Percentiles rank a stretch among this genome's conserved stretches.
Conservation (phyloP, 2,329 filamentous ascomycete species). For the Monosporascus sp. region DNA sequence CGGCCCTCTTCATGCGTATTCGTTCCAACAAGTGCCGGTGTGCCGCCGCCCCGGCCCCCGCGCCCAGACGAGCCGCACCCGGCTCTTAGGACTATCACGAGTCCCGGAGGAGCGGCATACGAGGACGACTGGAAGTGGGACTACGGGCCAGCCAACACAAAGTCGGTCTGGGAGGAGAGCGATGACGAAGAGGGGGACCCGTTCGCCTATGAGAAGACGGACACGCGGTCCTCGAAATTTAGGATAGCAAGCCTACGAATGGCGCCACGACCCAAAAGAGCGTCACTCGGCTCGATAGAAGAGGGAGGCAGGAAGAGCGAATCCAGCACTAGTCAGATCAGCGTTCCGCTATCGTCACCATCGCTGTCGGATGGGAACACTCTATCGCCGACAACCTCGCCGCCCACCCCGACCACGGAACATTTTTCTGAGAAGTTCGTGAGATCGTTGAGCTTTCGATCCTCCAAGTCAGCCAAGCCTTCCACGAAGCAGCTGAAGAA, state of each 20-base stretch:
- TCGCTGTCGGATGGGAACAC: constrained; percentile 23
- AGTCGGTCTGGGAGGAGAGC: constrained; percentile 34
- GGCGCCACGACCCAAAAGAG: constrained; percentile 20
- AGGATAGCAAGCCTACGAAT: constrained; percentile 18
- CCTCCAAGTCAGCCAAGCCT: constrained; percentile 13
- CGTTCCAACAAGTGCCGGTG: constrained; percentile 27
- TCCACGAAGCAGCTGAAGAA: constrained; percentile 21
- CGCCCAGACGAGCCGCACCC: constrained; percentile 49
- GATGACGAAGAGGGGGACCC: constrained; percentile 37
- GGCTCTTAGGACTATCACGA: constrained; percentile 37
- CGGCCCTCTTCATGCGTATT: constrained; percentile 20
- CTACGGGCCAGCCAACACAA: constrained; percentile 38
- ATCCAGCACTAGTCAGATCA: constrained; percentile 20
- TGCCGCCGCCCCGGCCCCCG: constrained; percentile 29
- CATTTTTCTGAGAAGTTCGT: constrained; percentile 22
- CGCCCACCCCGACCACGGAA: constrained; percentile 20
- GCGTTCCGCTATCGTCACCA: constrained; percentile 21
- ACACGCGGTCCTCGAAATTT: constrained; percentile 13
- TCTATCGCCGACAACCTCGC: constrained; percentile 22
- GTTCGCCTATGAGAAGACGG: constrained; percentile 22
- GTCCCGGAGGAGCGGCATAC: constrained; percentile 16
- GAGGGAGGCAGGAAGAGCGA: constrained; percentile 14
- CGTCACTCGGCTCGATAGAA: constrained; percentile 26
- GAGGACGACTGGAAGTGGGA: constrained; percentile 47
- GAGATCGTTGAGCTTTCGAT: constrained; percentile 22